These are phyloP conservation scores for Paramecium caudatum DNA, from an alignment of 73 alveolate species.

Conservation along the genomic window DNA sequence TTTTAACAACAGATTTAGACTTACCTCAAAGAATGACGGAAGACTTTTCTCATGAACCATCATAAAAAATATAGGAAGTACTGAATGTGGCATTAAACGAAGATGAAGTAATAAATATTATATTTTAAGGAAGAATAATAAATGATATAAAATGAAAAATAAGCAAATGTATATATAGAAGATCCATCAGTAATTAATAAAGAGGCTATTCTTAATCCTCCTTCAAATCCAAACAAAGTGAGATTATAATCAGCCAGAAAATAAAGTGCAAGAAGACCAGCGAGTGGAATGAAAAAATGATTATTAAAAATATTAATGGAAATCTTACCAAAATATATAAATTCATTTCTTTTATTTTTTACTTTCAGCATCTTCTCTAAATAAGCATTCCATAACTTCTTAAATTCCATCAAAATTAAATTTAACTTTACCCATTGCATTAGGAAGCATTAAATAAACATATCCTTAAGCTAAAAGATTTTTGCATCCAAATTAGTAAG, in stretches of 20 bases:
- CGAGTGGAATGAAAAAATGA: conserved; percentile 71
- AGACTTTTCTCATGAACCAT: conserved; percentile 84
- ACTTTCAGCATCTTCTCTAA: conserved; percentile 36
- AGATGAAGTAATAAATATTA: conserved; percentile 59
- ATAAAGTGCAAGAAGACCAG: conserved; percentile 76
- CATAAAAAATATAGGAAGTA: conserved; percentile 72
- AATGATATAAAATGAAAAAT: conserved; percentile 74
- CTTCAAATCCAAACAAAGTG: conserved; percentile 68
- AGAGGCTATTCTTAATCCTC: conserved; percentile 72
- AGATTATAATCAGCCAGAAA: conserved; percentile 57
- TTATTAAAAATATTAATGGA: no score
- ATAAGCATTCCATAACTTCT: conserved; percentile 32
- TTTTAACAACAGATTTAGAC: conserved; percentile 84
- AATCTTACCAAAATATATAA: no score
- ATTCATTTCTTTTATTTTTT: conserved; percentile 14
- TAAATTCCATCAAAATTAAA: conserved; percentile 14
- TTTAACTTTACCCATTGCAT: neutral
- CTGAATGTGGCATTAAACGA: conserved; percentile 74
- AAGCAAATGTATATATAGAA: conserved; percentile 74
- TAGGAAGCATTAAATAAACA: neutral
- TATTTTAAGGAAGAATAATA: conserved; percentile 61
- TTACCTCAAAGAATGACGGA: conserved; percentile 92
- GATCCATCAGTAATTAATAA: conserved; percentile 72
- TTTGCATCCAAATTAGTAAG: neutral
- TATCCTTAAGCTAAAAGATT: conserved; percentile 8